Base-by-base conservation (phyloP, 2,329 filamentous ascomycete genomes). In the Nemania abortiva region DNA sequence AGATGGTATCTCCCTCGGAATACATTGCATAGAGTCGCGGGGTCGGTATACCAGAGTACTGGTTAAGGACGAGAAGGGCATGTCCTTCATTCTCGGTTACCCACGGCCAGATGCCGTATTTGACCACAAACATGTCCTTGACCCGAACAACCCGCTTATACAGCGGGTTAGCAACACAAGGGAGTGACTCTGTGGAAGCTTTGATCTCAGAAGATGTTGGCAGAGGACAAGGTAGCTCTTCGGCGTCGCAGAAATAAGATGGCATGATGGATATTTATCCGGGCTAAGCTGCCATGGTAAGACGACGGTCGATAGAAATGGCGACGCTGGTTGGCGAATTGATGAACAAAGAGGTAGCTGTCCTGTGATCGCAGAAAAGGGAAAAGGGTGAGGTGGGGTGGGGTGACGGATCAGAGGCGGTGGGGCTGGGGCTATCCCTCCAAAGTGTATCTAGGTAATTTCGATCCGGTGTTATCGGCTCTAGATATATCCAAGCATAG, bases 11-110 rank as follows among this genome's bases (percentile, higher is more conserved):
- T 20, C 49, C 54, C n/a, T 65, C 61, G 52, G 39, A 31, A 24
- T 70, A 70, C 68, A 68, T 70, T 34, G 65, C 65, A 52, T 70
- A 70, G 13, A 70, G 68, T 22, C 60, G 54, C 18, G 60, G 65
- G 24, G 37, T 7, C 39, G 22, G 34, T 52, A 65, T 31, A 24
- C 39, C 56, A 42, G 37, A 29, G 54, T 54, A 31, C 20, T 57
- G 60, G 50, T 67, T 52, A 11, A 64, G 60, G 31, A 37, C 49
- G 39, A 67, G 49, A 39, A 63, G 56, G 39, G 65, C 56, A 22
- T 65, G 27, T n/a, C 68, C 61, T 55, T 68, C 61, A 31, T 70
- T 67, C 27, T 64, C 64, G 13, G 39, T 24, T 42, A 61, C 18
- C 42, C 42, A 47, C 42, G 42, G 42, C 45, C 24, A 22, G 1